phyloP scores from a whole-genome alignment of 345 rosid genomes.

The Dipteronia sinensis region DNA sequence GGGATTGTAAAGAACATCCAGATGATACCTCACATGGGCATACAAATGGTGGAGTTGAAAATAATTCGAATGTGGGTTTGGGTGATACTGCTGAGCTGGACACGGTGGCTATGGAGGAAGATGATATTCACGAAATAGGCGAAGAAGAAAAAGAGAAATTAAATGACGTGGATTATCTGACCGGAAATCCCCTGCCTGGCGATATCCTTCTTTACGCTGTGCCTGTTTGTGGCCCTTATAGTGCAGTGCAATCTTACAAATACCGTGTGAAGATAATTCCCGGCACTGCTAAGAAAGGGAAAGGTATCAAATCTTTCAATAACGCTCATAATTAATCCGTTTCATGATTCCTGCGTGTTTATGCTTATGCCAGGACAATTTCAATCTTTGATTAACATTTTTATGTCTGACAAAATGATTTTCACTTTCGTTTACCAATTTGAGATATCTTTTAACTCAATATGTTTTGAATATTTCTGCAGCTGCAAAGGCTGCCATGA shows the following conservation, averaged over 20 bases:
- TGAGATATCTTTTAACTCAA: neutral
- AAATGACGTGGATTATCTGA: slow-evolving; percentile 85
- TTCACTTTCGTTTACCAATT: neutral
- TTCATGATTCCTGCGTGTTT: too few species aligned
- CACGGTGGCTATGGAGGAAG: slow-evolving; percentile 88
- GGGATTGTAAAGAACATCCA: slow-evolving; percentile 75
- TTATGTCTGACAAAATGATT: too few species aligned
- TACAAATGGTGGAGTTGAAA: slow-evolving; percentile 28
- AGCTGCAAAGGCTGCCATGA: slow-evolving; percentile 95
- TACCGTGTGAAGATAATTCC: slow-evolving; percentile 89
- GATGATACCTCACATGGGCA: slow-evolving; percentile 38
- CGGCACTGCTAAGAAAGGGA: slow-evolving; percentile 92
- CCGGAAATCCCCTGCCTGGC: slow-evolving; percentile 75
- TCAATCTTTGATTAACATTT: too few species aligned
- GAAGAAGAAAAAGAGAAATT: slow-evolving; percentile 90
- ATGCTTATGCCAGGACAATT: too few species aligned
- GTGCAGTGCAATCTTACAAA: slow-evolving; percentile 83
- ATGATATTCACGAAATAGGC: slow-evolving; percentile 83
- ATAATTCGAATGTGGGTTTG: slow-evolving; percentile 19
- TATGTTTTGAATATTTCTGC: neutral
- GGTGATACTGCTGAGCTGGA: slow-evolving; percentile 50
- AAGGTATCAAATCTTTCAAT: slow-evolving; percentile 46
- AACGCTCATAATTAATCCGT: too few species aligned
- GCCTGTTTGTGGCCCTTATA: slow-evolving; percentile 95
- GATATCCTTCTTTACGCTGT: slow-evolving; percentile 84